These are phyloP conservation scores for Clitoria ternatea DNA, from an alignment of 306 rosid genomes.

Conservation along the genomic window DNA sequence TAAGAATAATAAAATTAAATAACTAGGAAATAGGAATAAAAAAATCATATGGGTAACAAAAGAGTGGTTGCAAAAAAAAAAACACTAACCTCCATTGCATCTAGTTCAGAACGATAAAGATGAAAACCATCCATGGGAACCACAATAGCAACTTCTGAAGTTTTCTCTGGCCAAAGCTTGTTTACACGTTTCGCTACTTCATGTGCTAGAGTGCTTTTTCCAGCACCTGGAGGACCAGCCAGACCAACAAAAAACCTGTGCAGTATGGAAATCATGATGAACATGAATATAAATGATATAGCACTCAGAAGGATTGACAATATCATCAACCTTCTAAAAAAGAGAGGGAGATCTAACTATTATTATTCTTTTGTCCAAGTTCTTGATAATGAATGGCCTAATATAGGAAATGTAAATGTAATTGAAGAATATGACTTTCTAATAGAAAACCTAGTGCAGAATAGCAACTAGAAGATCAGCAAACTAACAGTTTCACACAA, in stretches of 20 bases:
- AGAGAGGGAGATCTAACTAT: neutral
- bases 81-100: conserved; percentile 76
- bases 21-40: conserved; percentile 22
- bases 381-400: neutral
- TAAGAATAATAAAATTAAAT: conserved; percentile 1
- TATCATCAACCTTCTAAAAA: neutral
- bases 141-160: conserved; percentile 59
- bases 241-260: conserved; percentile 70
- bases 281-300: conserved; percentile 16
- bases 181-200: conserved; percentile 72
- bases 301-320: neutral
- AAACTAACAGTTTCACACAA: neutral
- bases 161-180: conserved; percentile 62
- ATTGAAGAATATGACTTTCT: neutral
- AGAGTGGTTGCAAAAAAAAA: conserved; percentile 15
- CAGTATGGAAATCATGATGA: neutral
- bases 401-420: neutral
- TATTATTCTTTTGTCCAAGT: neutral
- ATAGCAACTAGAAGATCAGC: neutral
- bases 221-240: conserved; percentile 98
- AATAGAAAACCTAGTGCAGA: neutral
- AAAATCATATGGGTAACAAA: conserved; percentile 9
- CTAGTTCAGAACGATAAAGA: conserved; percentile 83
- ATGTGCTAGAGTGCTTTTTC: conserved; percentile 74
- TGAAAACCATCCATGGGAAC: conserved; percentile 96